These are phyloP conservation scores for Sugiyamaella neomexicana DNA, from an alignment of 1,139 yeast genomes.

Conservation along the genomic window DNA sequence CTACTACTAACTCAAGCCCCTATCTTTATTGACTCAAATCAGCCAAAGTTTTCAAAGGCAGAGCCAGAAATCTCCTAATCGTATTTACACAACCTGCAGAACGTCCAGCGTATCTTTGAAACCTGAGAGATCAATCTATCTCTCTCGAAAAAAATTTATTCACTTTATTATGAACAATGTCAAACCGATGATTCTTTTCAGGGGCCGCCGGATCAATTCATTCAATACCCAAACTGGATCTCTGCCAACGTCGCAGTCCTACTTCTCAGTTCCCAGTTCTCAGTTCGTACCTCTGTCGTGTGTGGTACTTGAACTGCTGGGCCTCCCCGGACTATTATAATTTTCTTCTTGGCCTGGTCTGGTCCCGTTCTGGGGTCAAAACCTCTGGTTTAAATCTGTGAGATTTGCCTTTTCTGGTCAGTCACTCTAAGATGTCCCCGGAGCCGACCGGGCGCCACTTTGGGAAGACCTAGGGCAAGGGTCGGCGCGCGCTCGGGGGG, in stretches of 20 bases:
- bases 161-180: background rate
- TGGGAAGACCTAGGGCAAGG: background rate
- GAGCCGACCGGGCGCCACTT: background rate
- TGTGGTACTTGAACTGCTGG: too few species aligned
- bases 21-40: background rate
- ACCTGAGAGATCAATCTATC: too few species aligned
- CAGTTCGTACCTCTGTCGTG: too few species aligned
- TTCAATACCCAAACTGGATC: too few species aligned
- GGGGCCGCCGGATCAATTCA: too few species aligned
- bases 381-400: background rate
- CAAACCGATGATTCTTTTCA: background rate
- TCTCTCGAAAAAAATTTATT: too few species aligned
- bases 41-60: background rate
- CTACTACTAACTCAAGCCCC: too few species aligned
- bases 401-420: background rate
- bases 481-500: background rate
- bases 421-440: background rate
- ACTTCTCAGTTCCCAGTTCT: too few species aligned
- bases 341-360: too few species aligned
- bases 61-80: background rate
- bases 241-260: too few species aligned
- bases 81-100: background rate
- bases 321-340: too few species aligned
- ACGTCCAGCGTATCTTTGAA: background rate
- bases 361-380: background rate